Conservation (phyloP, 2,329 filamentous ascomycete species). For the Nothopassalora personata region DNA sequence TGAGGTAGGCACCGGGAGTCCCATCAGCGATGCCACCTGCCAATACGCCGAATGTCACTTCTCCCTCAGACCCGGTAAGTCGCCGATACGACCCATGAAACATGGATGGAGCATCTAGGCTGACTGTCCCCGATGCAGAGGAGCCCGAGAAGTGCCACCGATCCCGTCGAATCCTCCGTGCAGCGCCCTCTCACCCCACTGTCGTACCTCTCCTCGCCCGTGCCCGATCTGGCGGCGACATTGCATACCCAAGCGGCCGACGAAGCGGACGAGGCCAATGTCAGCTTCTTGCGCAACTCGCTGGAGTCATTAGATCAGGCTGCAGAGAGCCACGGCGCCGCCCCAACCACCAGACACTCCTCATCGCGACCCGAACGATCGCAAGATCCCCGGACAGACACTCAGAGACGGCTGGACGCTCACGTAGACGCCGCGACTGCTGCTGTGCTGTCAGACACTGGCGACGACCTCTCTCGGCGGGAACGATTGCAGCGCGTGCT, state of each 20-base stretch:
- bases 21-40: neutral
- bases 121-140: neutral
- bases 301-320: constrained; percentile 30
- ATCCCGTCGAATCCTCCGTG: constrained; percentile 5
- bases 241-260: constrained; percentile 38
- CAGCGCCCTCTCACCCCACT: constrained; percentile 28
- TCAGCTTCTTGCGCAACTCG: constrained; percentile 46
- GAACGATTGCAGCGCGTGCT: constrained; percentile 44
- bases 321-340: neutral
- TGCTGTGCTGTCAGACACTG: constrained; percentile 13
- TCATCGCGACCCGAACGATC: neutral
- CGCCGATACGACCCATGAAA: neutral
- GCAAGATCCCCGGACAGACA: neutral
- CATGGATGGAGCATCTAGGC: neutral
- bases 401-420: neutral
- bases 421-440: neutral
- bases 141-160: neutral
- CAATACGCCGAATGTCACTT: neutral
- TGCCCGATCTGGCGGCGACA: constrained; percentile 48
- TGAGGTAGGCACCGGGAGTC: neutral
- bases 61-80: neutral
- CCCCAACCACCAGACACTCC: neutral
- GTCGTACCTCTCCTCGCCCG: constrained; percentile 46
- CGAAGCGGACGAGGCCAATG: constrained; percentile 42
- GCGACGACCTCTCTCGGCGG: constrained; percentile 37